Percentiles rank a stretch among this genome's conserved stretches.
phyloP scores from a whole-genome alignment of 805 yeast species.

The Kuraishia piskuri region DNA sequence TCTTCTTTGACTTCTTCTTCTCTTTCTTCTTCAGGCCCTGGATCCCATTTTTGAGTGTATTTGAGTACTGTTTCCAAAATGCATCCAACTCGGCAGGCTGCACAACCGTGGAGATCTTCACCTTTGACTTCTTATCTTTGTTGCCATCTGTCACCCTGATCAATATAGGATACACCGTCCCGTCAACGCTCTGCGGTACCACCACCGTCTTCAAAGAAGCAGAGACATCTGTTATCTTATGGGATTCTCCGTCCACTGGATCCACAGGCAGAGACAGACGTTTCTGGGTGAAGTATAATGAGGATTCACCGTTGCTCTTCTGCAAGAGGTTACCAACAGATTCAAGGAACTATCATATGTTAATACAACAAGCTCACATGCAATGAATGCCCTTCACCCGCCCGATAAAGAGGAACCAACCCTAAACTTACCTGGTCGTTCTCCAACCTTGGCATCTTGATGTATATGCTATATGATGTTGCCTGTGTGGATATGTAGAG shows the following conservation, averaged over 20 bases:
- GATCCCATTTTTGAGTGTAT: slow-evolving; percentile 61
- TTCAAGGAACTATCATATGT: background rate
- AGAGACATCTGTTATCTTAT: slow-evolving; percentile 1
- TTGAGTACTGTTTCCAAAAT: slow-evolving; percentile 74
- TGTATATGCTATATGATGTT: background rate
- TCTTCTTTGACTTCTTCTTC: slow-evolving; percentile 52
- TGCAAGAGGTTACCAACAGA: background rate
- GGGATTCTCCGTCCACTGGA: slow-evolving; percentile 6
- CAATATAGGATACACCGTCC: slow-evolving; percentile 4
- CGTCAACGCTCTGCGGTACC: slow-evolving; percentile 1
- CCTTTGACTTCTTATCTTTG: slow-evolving; percentile 3
- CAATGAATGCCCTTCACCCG: too few species aligned
- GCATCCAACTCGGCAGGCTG: slow-evolving; percentile 47
- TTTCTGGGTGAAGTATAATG: slow-evolving; percentile 45
- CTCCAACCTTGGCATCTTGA: background rate
- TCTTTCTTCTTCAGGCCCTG: slow-evolving; percentile 76
- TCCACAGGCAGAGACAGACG: slow-evolving; percentile 20
- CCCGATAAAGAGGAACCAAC: too few species aligned
- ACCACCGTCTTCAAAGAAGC: slow-evolving; percentile 2
- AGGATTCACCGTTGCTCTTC: slow-evolving; percentile 13
- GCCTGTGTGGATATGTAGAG: background rate
- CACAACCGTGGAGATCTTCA: slow-evolving; percentile 69
- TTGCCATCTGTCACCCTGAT: slow-evolving; percentile 5
- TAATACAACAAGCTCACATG: background rate
- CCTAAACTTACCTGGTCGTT: background rate